These are phyloP conservation scores for Carallia brachiata DNA, from an alignment of 345 rosid species.

Conservation along the genomic window DNA sequence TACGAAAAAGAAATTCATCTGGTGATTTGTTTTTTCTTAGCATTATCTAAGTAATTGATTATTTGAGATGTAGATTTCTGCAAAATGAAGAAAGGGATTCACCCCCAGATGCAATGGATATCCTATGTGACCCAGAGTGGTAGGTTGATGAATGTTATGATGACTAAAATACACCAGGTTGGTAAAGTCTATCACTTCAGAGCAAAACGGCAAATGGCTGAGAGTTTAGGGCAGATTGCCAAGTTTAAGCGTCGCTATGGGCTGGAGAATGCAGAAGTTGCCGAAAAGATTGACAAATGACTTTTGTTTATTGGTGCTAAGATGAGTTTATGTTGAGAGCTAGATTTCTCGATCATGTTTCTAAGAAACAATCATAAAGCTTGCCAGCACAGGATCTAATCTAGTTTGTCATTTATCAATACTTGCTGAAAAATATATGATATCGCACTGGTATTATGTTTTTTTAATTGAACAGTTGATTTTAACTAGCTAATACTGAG, in stretches of 20 bases:
- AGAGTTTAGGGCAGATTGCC: conserved; percentile 78
- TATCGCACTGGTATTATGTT: not conserved
- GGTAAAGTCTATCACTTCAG: conserved; percentile 88
- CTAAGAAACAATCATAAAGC: not conserved
- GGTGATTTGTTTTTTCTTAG: too few relatives aligned
- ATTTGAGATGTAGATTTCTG: conserved; percentile 6
- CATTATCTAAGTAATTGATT: too few relatives aligned
- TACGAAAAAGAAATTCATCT: too few relatives aligned
- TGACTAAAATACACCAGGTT: conserved; percentile 79
- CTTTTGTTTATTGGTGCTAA: not conserved
- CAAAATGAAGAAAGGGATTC: conserved; percentile 86
- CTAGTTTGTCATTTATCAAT: too few relatives aligned
- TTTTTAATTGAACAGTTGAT: not conserved
- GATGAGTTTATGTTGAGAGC: not conserved
- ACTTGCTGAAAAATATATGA: not conserved
- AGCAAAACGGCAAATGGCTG: conserved; percentile 86
- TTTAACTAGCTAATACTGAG: not conserved
- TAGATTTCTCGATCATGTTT: not conserved
- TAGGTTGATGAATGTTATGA: conserved; percentile 79
- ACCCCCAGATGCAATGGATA: conserved; percentile 97
- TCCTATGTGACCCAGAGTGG: conserved; percentile 91
- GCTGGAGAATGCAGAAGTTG: conserved; percentile 44
- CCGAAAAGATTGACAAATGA: conserved; percentile 32
- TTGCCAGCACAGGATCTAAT: too few relatives aligned
- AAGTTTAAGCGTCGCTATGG: conserved; percentile 80